A percentile compares a stretch with the other conserved stretches of the same genome.
Conservation (phyloP, 208 protist species). For the Balamuthia mandrillaris region DNA sequence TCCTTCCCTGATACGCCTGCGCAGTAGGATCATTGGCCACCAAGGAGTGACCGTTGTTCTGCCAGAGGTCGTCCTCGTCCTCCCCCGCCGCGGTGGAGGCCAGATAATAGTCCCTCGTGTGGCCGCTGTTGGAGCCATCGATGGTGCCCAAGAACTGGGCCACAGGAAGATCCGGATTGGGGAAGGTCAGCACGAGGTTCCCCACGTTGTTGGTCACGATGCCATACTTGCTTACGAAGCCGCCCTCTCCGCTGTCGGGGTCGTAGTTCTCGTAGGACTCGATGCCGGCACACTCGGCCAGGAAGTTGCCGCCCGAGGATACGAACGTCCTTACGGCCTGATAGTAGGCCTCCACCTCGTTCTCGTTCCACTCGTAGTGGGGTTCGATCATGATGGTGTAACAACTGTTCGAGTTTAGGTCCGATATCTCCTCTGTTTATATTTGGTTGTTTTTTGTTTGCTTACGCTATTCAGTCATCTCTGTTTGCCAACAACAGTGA, state of each 20-base stretch:
- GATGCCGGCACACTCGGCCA: neutral
- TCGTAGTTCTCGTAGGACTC: neutral
- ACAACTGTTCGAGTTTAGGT: neutral
- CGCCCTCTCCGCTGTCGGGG: neutral
- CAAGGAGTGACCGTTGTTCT: neutral
- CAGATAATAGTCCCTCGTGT: neutral
- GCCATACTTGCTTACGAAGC: neutral
- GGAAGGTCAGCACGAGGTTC: neutral
- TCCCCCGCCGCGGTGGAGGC: neutral
- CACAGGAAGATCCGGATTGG: neutral
- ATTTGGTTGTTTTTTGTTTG: too few species aligned
- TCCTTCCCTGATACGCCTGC: neutral
- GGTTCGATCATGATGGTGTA: neutral
- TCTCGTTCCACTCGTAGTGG: neutral
- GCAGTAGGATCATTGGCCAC: neutral
- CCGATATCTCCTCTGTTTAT: neutral
- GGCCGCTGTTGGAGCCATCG: neutral
- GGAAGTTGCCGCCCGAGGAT: neutral
- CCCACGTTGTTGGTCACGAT: neutral
- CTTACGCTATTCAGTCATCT: too few species aligned
- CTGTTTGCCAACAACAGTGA: too few species aligned
- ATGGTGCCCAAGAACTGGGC: constrained; percentile 1
- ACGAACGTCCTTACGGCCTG: neutral
- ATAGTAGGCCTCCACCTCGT: neutral
- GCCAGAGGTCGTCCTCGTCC: neutral